phyloP scores from a whole-genome alignment of 495 filamentous ascomycete species.

The Podospora australis region DNA sequence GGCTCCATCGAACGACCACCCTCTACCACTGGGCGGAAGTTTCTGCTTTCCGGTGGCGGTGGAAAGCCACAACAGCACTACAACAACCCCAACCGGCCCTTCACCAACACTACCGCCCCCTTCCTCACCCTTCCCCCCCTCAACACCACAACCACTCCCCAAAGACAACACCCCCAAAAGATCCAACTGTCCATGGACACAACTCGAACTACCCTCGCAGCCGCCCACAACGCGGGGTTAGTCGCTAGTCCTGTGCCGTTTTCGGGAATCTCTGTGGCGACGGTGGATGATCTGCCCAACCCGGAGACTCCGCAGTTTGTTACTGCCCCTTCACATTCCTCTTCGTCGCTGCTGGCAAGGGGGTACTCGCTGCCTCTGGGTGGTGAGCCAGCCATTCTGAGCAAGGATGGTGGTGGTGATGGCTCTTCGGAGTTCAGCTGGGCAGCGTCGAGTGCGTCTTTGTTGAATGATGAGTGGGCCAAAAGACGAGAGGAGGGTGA shows the following conservation, averaged over 20 bases:
- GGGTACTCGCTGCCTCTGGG: background rate
- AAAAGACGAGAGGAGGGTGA: background rate
- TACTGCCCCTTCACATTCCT: no score
- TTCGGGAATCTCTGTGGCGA: background rate
- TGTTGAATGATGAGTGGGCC: conserved; percentile 3
- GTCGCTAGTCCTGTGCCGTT: background rate
- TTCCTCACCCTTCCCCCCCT: background rate
- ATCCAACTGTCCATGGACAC: background rate
- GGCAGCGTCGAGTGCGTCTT: background rate
- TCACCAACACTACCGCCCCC: background rate
- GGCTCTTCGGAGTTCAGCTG: background rate
- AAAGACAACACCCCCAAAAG: background rate
- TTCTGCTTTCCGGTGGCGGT: no score
- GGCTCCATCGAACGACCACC: background rate
- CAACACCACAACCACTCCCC: background rate
- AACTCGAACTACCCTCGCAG: background rate
- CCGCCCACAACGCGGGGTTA: no score
- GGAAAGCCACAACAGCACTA: no score
- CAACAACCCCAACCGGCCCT: no score
- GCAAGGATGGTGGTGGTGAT: background rate
- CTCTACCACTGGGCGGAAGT: background rate
- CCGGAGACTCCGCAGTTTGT: background rate
- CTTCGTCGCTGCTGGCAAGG: background rate
- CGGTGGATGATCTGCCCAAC: background rate
- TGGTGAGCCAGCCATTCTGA: background rate